A percentile compares a stretch with the other conserved stretches of the same genome.
Conservation (phyloP, 805 yeast species). For the Suhomyces emberorum region DNA sequence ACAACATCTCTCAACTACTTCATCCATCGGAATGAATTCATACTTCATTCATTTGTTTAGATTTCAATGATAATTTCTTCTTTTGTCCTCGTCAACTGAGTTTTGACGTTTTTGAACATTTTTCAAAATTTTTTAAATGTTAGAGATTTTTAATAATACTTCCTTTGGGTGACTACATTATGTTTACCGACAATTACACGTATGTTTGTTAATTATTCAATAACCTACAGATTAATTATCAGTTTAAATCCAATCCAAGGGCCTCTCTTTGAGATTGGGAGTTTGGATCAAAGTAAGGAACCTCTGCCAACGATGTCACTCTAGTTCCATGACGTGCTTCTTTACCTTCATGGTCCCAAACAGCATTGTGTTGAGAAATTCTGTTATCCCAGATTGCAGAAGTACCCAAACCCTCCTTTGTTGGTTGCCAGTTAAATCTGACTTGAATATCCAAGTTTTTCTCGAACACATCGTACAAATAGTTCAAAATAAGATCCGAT, state of each 20-base stretch:
- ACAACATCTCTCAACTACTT: too few relatives aligned
- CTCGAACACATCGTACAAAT: conserved; percentile 12
- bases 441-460: conserved; percentile 19
- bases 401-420: conserved; percentile 13
- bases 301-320: conserved; percentile 52
- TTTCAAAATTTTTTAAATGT: too few relatives aligned
- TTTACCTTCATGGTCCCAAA: conserved; percentile 47
- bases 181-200: too few relatives aligned
- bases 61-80: too few relatives aligned
- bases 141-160: too few relatives aligned
- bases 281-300: conserved; percentile 48
- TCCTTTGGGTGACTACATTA: too few relatives aligned
- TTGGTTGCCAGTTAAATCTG: conserved; percentile 17
- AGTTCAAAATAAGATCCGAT: conserved; percentile 14
- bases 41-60: too few relatives aligned
- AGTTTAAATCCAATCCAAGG: conserved; percentile 34
- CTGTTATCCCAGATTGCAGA: conserved; percentile 63
- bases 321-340: conserved; percentile 49
- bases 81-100: too few relatives aligned
- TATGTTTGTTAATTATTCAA: too few relatives aligned
- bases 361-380: conserved; percentile 50
- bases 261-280: conserved; percentile 55
- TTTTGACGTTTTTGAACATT: too few relatives aligned
- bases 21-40: too few relatives aligned
- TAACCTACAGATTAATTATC: too few relatives aligned